Percentiles rank a stretch among this genome's conserved stretches.
Evolutionary conservation across 371 early-diverging fungal species (phyloP).

Genomic region (Mucor mucedo): DNA sequence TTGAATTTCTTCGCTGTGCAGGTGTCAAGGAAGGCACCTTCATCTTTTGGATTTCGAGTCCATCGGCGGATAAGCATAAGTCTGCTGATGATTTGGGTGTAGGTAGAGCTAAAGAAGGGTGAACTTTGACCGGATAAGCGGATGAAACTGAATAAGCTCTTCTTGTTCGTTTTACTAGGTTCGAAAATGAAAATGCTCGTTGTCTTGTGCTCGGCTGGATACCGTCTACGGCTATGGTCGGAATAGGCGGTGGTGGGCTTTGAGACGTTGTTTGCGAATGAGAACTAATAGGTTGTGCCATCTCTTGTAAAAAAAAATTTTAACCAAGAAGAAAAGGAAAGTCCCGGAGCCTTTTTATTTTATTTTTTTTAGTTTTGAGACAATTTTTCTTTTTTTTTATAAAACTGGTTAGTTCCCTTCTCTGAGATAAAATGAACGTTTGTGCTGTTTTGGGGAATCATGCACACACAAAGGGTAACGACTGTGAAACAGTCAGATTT

Average conservation of each 20-base stretch:
- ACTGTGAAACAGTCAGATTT: no score
- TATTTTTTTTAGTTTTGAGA: background rate
- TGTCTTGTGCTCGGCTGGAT: conserved; percentile 37
- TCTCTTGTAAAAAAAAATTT: background rate
- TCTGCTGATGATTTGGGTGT: conserved; percentile 21
- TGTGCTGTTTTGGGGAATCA: no score
- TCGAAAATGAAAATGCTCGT: conserved; percentile 45
- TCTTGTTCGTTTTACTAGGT: conserved; percentile 47
- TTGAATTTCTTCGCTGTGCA: conserved; percentile 55
- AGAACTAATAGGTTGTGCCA: background rate
- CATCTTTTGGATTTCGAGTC: conserved; percentile 19
- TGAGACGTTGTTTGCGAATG: conserved; percentile 1
- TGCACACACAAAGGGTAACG: no score
- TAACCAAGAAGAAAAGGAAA: background rate
- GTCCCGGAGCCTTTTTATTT: background rate
- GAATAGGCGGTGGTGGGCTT: background rate
- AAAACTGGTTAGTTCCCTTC: no score
- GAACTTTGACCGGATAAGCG: conserved; percentile 37
- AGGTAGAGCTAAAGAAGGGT: conserved; percentile 32
- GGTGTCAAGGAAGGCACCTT: conserved; percentile 34
- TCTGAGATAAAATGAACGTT: no score
- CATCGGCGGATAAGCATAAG: conserved; percentile 9
- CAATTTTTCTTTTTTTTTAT: background rate
- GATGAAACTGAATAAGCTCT: conserved; percentile 58
- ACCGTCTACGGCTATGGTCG: conserved; percentile 27